Conservation (phyloP, 2,329 filamentous ascomycete species). For the Colletotrichum spaethianum region DNA sequence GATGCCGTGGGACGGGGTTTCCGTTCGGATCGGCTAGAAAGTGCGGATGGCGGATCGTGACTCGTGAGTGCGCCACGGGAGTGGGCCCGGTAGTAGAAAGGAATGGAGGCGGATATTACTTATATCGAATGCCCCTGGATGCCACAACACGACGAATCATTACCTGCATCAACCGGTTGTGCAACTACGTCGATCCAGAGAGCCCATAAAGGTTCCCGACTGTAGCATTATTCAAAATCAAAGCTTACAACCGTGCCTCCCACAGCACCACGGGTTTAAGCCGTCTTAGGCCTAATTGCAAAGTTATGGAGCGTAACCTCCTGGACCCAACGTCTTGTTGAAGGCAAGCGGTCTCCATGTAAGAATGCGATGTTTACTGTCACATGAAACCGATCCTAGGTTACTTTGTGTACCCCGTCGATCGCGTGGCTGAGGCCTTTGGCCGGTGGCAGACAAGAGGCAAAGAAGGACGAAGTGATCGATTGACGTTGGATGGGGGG, state of each 20-base stretch:
- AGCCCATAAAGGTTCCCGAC: not conserved
- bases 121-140: not conserved
- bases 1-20: not conserved
- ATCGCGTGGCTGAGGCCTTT: not conserved
- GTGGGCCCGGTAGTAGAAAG: not conserved
- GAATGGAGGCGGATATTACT: not conserved
- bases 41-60: not conserved
- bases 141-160: not conserved
- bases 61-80: slow-evolving; percentile 8
- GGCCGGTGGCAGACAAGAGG: not conserved
- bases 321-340: not conserved
- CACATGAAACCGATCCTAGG: not conserved
- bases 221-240: not conserved
- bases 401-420: not conserved
- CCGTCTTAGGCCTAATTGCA: not conserved
- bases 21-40: not conserved
- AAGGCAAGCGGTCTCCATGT: not conserved
- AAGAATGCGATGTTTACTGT: not conserved
- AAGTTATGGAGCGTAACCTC: not conserved
- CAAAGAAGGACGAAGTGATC: not conserved
- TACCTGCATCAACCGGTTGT: not conserved
- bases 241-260: not conserved
- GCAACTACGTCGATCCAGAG: not conserved
- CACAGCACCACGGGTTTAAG: not conserved
- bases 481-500: slow-evolving; percentile 12